These are phyloP conservation scores for Calonectria naviculata DNA, from an alignment of 2,329 filamentous ascomycete species.

Conservation along the genomic window DNA sequence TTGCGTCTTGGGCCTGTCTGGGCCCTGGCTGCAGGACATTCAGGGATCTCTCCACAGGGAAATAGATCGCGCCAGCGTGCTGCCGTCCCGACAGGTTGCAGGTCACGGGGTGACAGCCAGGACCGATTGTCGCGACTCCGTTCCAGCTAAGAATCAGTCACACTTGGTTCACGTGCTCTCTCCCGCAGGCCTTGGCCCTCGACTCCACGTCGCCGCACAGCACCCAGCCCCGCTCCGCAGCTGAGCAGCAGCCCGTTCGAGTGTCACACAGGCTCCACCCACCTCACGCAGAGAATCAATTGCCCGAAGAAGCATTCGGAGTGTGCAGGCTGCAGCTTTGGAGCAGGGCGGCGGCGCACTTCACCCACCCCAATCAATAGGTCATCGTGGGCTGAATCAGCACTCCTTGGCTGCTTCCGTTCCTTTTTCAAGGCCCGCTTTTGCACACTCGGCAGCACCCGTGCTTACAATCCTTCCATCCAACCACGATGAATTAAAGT, in stretches of 20 bases:
- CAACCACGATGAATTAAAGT: neutral
- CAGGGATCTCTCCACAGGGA: conserved; percentile 37
- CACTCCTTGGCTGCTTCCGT: neutral
- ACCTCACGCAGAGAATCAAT: conserved; percentile 12
- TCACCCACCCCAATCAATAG: neutral
- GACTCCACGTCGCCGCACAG: conserved; percentile 16
- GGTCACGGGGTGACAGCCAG: conserved; percentile 17
- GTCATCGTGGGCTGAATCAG: neutral
- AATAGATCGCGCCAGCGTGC: conserved; percentile 40
- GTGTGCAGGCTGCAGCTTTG: neutral
- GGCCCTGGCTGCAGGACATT: conserved; percentile 35
- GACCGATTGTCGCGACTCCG: neutral
- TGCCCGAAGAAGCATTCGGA: neutral
- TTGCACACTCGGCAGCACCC: neutral
- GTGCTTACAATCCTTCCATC: neutral
- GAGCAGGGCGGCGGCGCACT: neutral
- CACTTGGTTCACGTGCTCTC: conserved; percentile 5
- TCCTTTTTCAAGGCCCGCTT: neutral
- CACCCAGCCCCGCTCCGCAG: conserved; percentile 1
- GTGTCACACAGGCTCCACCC: conserved; percentile 16
- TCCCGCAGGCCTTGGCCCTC: conserved; percentile 6
- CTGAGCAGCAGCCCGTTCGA: neutral
- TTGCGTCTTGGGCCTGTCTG: conserved; percentile 15
- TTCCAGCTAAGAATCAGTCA: conserved; percentile 4
- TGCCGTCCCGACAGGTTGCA: conserved; percentile 26